Evolutionary conservation across 345 rosid genomes (phyloP).

Genomic region (Litchi chinensis): DNA sequence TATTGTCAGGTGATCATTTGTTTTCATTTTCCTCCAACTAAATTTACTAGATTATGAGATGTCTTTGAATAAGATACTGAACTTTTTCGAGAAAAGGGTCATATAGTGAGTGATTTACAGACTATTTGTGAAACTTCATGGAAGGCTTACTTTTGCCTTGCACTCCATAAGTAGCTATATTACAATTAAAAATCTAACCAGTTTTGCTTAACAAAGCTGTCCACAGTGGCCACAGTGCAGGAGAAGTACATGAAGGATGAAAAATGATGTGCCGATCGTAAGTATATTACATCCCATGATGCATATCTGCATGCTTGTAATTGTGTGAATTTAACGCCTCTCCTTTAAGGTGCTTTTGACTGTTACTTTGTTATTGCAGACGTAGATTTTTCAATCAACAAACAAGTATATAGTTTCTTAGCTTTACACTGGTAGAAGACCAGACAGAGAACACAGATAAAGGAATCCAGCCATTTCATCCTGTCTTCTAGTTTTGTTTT

Average conservation of each 20-base stretch:
- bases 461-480: not conserved
- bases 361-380: not conserved
- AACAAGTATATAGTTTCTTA: not conserved
- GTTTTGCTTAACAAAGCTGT: conserved; percentile 48
- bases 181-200: not conserved
- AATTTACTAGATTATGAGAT: not conserved
- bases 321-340: not conserved
- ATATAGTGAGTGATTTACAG: not conserved
- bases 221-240: conserved; percentile 68
- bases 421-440: not conserved
- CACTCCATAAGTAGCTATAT: not conserved
- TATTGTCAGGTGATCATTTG: not conserved
- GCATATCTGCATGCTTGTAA: not conserved
- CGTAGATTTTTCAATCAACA: not conserved
- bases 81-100: not conserved
- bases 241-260: conserved; percentile 67
- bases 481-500: too few species aligned
- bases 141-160: not conserved
- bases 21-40: not conserved
- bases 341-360: not conserved
- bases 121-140: not conserved
- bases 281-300: not conserved
- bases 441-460: not conserved
- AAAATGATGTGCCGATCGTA: conserved; percentile 1
- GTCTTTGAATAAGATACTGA: not conserved